These are phyloP conservation scores for Cryptosporidium bovis DNA, from an alignment of 169 alveolate genomes.

Conservation along the genomic window DNA sequence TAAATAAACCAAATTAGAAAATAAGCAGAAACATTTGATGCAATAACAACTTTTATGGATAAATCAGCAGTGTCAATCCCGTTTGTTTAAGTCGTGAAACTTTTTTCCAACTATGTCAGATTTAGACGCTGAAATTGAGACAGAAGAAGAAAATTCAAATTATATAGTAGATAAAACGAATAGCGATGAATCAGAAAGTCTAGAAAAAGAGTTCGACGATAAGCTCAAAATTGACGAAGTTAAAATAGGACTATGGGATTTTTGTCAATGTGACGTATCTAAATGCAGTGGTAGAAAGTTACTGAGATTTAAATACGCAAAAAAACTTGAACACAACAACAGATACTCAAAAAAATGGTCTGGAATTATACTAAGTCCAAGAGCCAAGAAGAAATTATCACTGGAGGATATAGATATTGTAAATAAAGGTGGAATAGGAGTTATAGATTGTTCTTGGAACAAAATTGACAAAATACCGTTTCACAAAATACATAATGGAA, in stretches of 20 bases:
- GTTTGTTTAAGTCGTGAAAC: too few species aligned
- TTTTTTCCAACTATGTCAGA: too few species aligned
- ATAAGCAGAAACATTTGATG: too few species aligned
- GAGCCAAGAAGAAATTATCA: conserved; percentile 85
- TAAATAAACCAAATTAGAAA: too few species aligned
- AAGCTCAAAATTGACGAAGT: conserved; percentile 58
- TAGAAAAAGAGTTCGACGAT: background rate
- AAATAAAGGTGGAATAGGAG: conserved; percentile 89
- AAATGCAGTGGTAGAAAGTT: conserved; percentile 94
- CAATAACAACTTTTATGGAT: too few species aligned
- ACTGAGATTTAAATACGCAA: conserved; percentile 81
- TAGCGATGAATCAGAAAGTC: background rate
- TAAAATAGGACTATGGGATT: conserved; percentile 91
- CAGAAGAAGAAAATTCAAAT: background rate
- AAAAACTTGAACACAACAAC: conserved; percentile 16
- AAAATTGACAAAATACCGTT: conserved; percentile 86
- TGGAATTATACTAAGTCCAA: conserved; percentile 92
- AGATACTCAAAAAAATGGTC: conserved; percentile 80
- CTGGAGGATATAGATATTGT: conserved; percentile 88
- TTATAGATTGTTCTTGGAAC: conserved; percentile 96
- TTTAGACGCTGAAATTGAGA: background rate
- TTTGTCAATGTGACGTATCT: conserved; percentile 94
- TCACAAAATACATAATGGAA: conserved; percentile 79
- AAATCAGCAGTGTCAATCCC: too few species aligned
- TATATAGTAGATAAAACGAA: background rate